Evolutionary conservation across 2,329 filamentous ascomycete genomes (phyloP), one percentile per base, ranked within the genome.

Genomic region (Penicillium corylophilum): DNA sequence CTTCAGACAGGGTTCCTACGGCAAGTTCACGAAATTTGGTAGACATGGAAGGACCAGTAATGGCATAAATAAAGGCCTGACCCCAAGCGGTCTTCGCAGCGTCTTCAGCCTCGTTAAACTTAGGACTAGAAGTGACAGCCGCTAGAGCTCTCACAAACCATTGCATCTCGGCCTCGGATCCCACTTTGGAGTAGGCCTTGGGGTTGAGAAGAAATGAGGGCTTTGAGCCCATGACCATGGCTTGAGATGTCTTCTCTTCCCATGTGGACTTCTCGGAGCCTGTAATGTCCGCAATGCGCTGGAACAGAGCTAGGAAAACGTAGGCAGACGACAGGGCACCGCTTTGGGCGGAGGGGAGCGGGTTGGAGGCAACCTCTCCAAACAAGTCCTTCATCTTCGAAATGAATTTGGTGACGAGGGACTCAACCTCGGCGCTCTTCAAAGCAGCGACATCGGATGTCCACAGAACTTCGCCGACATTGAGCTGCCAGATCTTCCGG

Each of bases 201-300:
- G 88, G 82, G 64, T 89, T 96, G 5, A 97, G 79, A 18, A 97
- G 76, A 69, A 95, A 94, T 0, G 93, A 95, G 13, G 89, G 86
- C 68, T 95, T 96, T 0, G 89, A 85, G n/a, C 86, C 84, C 33
- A 85, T 71, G 2, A 80, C 79, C 53, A 95, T 78, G 10, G 84
- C 83, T 61, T 90, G 85, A 44, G 84, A 82, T 22, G 81, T 70
- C 23, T 91, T 69, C 3, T 79, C 65, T 38, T 81, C 73, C 60
- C 66, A 72, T 13, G 59, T 56, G 13, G 70, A 55, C 33, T 85
- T 82, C 13, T 84, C 75, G 33, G 79, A 77, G 22, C 77, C 76
- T 49, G 83, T 73, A 12, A 83, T 64, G 10, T 76, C 67, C 26
- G 87, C 77, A 57, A 79, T 79, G 2, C 79, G 71, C 24, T 80